Evolutionary conservation across 2,329 filamentous ascomycete species (phyloP).

Genomic region (Colletotrichum sojae): DNA sequence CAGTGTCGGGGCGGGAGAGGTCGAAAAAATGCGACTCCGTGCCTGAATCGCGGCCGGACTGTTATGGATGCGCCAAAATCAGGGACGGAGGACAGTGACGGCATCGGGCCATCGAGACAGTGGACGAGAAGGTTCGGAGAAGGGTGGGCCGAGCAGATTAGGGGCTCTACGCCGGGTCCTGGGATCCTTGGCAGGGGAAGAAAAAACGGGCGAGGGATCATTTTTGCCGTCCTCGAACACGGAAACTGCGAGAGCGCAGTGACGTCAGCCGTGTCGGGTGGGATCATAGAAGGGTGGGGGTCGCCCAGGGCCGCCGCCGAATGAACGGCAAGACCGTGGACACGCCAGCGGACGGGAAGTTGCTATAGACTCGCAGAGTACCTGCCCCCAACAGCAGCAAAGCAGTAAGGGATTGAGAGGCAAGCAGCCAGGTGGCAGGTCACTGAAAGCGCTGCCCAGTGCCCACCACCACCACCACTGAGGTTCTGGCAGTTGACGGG

Average conservation of each 20-base stretch:
- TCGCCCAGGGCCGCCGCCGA: background rate
- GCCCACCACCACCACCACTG: too few relatives aligned
- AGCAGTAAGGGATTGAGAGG: too few relatives aligned
- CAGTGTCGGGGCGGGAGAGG: slow-evolving; percentile 20
- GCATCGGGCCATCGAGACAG: slow-evolving; percentile 21
- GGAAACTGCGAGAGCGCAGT: slow-evolving; percentile 22
- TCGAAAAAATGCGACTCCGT: slow-evolving; percentile 25
- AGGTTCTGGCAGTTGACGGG: too few relatives aligned
- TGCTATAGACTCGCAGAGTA: too few relatives aligned
- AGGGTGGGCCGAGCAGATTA: slow-evolving; percentile 36
- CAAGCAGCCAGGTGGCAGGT: too few relatives aligned
- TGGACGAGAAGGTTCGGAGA: slow-evolving; percentile 32
- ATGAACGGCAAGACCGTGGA: slow-evolving; percentile 1
- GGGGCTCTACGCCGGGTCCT: slow-evolving; percentile 30
- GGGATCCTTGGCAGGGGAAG: slow-evolving; percentile 37
- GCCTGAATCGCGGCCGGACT: slow-evolving; percentile 3
- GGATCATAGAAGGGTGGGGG: slow-evolving; percentile 29
- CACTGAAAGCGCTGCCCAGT: too few relatives aligned
- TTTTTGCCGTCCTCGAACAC: slow-evolving; percentile 30
- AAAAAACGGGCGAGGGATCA: slow-evolving; percentile 27
- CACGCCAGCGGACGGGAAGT: background rate
- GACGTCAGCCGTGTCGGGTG: slow-evolving; percentile 32
- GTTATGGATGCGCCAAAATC: slow-evolving; percentile 26
- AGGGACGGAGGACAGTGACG: slow-evolving; percentile 36
- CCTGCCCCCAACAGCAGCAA: too few relatives aligned